Base-by-base conservation (phyloP, 768 basidiomycete species). In the Suillus brevipes region DNA sequence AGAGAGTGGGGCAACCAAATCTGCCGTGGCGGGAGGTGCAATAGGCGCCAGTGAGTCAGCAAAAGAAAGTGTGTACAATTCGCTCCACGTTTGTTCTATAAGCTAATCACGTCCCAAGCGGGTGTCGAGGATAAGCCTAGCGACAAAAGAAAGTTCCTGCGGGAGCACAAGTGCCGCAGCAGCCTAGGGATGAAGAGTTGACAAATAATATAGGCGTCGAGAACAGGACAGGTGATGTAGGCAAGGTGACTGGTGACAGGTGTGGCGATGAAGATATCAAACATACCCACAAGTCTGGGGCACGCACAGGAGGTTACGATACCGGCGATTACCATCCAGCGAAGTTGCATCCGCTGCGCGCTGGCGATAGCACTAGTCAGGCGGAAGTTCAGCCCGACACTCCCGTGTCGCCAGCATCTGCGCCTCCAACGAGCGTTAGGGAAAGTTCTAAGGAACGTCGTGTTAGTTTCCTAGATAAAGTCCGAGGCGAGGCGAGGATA, bases 401-500 rank as follows among this genome's bases (percentile, higher is more conserved):
- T 28, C 20, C 60, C 18, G 49, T 52, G 14, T 23, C 34, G 10
- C 25, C 37, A 38, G 42, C 9, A 34, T 61, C 60, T 38, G 55
- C 57, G 18, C 34, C 58, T 31, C 12, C 62, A 45, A 14, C 63
- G 28, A 25, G 0, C 14, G 13, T 13, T 7, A 37, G 59, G 6
- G 34, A 10, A 6, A 65, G 53, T 18, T 43, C 40, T 10, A 65
- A 16, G 69, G 65, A 78, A 68, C 61, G 69, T 68, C 34, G 69
- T 69, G 25, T 59, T 25, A 59, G 58, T 31, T 72, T 78, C 45
- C 60, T 79, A 60, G 65, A 70, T 13, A 68, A 73, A 68, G 66
- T 78, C 0, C 78, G 72, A 60, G 77, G 78, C 1, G 77, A 78
- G 65, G 78, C 75, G 64, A 78, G 73, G 64, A 66, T 78, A 28